Conservation (phyloP, 192 early-diverging fungal species). For the Backusella parvicylindrica region DNA sequence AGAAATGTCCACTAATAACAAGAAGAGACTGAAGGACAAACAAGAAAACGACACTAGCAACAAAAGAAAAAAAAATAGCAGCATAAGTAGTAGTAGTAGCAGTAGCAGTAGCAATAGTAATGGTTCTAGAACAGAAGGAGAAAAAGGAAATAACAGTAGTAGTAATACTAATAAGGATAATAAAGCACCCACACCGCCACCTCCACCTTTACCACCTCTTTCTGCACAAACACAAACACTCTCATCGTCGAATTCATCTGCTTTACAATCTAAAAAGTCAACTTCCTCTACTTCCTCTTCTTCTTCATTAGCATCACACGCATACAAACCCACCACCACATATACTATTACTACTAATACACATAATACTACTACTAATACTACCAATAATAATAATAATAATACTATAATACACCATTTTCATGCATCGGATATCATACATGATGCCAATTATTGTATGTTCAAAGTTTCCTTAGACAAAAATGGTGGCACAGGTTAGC, state of each 20-base stretch:
- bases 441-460: slow-evolving; percentile 16
- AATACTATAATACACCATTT: not conserved
- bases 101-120: not conserved
- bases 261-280: not conserved
- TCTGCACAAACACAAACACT: not conserved
- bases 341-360: not conserved
- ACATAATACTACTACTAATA: not conserved
- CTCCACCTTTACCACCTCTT: not conserved
- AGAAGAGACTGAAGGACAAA: not conserved
- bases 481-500: slow-evolving; percentile 8
- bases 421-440: slow-evolving; percentile 14
- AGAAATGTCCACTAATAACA: not conserved
- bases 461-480: slow-evolving; percentile 18
- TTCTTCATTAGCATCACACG: not conserved
- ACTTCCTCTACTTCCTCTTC: not conserved
- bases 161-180: not conserved
- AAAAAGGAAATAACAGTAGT: not conserved
- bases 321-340: not conserved
- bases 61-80: not conserved
- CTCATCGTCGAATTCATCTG: not conserved
- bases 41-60: not conserved
- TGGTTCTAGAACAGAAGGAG: not conserved
- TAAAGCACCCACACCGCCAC: not conserved
- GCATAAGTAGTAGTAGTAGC: not conserved
- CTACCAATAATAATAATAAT: not conserved